These are phyloP conservation scores for Cicer arietinum DNA, from an alignment of 306 rosid genomes.

Conservation along the genomic window DNA sequence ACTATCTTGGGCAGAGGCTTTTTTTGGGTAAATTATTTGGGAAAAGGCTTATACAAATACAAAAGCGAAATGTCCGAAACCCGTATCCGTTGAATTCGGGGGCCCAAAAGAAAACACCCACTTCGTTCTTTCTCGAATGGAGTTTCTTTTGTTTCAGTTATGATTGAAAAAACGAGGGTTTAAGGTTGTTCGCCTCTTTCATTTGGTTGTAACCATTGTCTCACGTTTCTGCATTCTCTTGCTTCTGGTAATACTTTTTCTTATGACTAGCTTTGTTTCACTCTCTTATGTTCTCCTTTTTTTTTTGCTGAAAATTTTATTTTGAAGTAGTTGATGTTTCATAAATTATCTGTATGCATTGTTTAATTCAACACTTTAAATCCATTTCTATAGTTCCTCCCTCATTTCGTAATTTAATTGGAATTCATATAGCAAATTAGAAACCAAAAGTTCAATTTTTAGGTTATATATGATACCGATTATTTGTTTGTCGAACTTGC, in stretches of 20 bases:
- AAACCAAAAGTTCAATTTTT: neutral
- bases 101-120: constrained; percentile 9
- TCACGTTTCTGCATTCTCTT: neutral
- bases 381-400: neutral
- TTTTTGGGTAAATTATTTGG: no score
- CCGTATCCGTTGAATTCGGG: neutral
- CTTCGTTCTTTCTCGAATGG: neutral
- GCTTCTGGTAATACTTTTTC: constrained; percentile 35
- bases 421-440: no score
- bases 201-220: neutral
- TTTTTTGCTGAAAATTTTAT: neutral
- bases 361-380: neutral
- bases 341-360: neutral
- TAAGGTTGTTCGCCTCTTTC: constrained; percentile 30
- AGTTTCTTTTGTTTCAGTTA: neutral
- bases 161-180: constrained; percentile 44
- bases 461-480: neutral
- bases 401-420: neutral
- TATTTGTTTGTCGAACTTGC: neutral
- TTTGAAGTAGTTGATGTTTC: neutral
- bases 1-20: no score
- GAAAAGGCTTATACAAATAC: no score
- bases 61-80: neutral
- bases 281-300: neutral
- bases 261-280: neutral